Evolutionary conservation across 805 yeast species (phyloP).

Genomic region (Candida broadrunensis): DNA sequence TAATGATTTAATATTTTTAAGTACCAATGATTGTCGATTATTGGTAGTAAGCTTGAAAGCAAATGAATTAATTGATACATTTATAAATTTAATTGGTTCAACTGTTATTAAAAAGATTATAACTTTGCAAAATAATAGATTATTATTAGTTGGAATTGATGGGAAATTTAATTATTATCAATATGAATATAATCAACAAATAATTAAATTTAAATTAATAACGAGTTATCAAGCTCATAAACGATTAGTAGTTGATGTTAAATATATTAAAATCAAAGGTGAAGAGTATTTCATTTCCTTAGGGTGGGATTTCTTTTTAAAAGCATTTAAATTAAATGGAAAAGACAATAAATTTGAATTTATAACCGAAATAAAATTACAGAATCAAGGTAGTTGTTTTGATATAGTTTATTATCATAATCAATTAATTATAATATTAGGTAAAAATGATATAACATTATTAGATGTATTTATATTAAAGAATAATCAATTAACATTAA

Average conservation of each 20-base stretch:
- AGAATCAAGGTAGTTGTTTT: conserved; percentile 53
- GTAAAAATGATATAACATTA: conserved; percentile 59
- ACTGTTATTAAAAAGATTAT: conserved; percentile 36
- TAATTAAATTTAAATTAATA: conserved; percentile 2
- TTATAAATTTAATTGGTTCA: not conserved
- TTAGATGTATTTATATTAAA: conserved; percentile 41
- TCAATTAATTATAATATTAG: conserved; percentile 46
- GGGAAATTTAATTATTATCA: conserved; percentile 34
- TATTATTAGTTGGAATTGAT: conserved; percentile 52
- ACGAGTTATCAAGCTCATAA: conserved; percentile 28
- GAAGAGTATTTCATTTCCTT: conserved; percentile 45
- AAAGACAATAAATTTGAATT: conserved; percentile 8
- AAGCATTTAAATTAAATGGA: conserved; percentile 27
- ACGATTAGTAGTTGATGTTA: conserved; percentile 37
- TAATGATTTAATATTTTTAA: conserved; percentile 10
- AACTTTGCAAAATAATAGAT: conserved; percentile 17
- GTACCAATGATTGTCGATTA: conserved; percentile 17
- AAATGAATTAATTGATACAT: conserved; percentile 3
- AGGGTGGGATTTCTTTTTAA: conserved; percentile 57
- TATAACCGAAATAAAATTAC: conserved; percentile 28
- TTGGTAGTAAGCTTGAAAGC: conserved; percentile 14
- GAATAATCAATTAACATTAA: conserved; percentile 12
- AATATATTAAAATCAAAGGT: conserved; percentile 14
- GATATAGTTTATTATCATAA: conserved; percentile 25
- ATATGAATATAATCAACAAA: conserved; percentile 4